Evolutionary conservation across 495 filamentous ascomycete genomes (phyloP), one percentile per base, ranked within the genome.

Genomic region (Penicillium mononematosum): DNA sequence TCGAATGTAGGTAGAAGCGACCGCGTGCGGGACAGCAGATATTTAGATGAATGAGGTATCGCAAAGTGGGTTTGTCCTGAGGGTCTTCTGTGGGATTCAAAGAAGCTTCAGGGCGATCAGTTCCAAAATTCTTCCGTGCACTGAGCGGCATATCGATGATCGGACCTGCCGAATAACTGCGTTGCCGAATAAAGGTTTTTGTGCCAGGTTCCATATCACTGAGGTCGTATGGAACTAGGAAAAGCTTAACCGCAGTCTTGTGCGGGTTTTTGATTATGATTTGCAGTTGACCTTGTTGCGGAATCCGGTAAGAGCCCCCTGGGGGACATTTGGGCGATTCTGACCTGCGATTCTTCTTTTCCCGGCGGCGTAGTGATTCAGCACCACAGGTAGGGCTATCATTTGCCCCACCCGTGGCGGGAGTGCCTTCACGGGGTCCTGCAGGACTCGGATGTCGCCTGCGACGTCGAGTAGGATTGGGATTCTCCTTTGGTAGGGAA

Each of bases 251-350:
- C 5, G 92, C 92, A 4, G 92, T 97, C 68, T 96, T 97, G 77
- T 96, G 92, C 11, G 90, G 91, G 62, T 96, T 97, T 67, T 96
- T 95, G 72, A 97, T 94, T 46, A 99, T 87, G 60, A 99, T 95
- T 70, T 99, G 94, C 25, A 99, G 77, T 67, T 98, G 94, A 0
- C 94, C 94, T 64, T 92, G 89, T 67, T 96, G 89, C 0, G 94
- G 95, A 45, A 99, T 96, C 50, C 95, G 86, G 67, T 98, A 99
- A 62, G 87, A 88, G 12, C 94, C 93, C 27, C 90, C 89, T 10
- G 89, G 86, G 8, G 90, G 89, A 6, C 82, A 80, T 70, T 81
- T 89, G 8, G 85, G 86, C 22, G 87, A 89, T n/a, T 81, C 77
- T n/a, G 85, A 84, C 58, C 83, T 78, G 62, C 82, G 75, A 61